Evolutionary conservation across 352 stramenopile genomes (phyloP).

Genomic region (Phytophthora hybrid): DNA sequence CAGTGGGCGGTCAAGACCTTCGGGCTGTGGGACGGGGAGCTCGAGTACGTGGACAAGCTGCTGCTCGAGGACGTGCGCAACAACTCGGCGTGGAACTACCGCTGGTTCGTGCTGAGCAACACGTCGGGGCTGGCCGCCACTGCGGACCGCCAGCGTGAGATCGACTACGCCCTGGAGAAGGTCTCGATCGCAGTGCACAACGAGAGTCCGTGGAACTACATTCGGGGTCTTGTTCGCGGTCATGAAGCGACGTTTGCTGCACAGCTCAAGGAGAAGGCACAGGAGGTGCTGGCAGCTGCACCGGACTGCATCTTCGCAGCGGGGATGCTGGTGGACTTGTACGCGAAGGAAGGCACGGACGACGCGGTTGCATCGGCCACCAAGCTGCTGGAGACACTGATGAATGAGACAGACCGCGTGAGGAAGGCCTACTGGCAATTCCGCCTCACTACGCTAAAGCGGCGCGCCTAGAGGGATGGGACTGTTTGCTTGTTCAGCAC

Average conservation of each 20-base stretch:
- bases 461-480: conserved; percentile 22
- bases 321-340: conserved; percentile 78
- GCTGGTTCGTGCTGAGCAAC: conserved; percentile 86
- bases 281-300: conserved; percentile 45
- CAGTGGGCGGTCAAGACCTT: conserved; percentile 95
- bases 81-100: conserved; percentile 95
- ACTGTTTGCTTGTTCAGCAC: background rate
- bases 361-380: conserved; percentile 48
- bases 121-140: conserved; percentile 43
- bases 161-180: conserved; percentile 77
- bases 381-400: conserved; percentile 73
- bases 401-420: conserved; percentile 77
- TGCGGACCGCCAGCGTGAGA: conserved; percentile 64
- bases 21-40: conserved; percentile 92
- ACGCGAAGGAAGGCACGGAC: conserved; percentile 56
- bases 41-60: conserved; percentile 91
- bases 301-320: conserved; percentile 78
- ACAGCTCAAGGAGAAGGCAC: conserved; percentile 54
- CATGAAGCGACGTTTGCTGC: conserved; percentile 55
- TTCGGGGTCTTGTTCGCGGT: conserved; percentile 73
- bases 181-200: conserved; percentile 85
- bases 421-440: conserved; percentile 82
- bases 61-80: conserved; percentile 95
- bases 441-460: conserved; percentile 60
- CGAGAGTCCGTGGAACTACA: conserved; percentile 94